Evolutionary conservation across 306 rosid species (phyloP), one percentile per base, ranked within the genome.

Genomic region (Quercus rubra): DNA sequence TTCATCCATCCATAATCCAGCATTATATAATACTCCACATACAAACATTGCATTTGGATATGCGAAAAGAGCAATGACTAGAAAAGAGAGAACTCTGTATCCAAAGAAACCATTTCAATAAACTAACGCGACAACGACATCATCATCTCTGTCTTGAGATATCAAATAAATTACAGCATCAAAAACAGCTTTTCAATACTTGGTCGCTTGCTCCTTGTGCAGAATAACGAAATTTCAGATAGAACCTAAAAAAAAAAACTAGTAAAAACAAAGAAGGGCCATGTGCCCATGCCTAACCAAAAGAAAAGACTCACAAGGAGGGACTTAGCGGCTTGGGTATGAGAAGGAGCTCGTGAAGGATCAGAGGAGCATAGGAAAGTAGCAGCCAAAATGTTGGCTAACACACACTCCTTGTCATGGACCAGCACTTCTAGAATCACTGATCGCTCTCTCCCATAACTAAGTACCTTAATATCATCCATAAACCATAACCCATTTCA

Each of bases 371-470:
- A 61, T 71, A 91, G 87, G 71, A 68, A 88, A 80, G 81, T 84
- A 11, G 93, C 94, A 52, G 87, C 96, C 78, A 90, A 88, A 43
- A 89, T 82, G 86, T 92, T 95, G 3, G 99, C 99, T 77, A 95
- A 85, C 31, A 92, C 94, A 75, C 98, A 95, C 61, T 84, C 74
- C 41, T 80, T 81, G 71, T 95, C 99, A 79, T 88, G 91, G 0
- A 27, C 78, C 6, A 83, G 79, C 12, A 97, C 97, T 70, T 91
- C 88, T 51, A 95, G 79, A 79, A 95, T 91, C 90, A 95, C 97
- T 55, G 83, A 84, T 84, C 91, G 87, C 70, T 74, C n/a, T 86
- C 97, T 90, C 35, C 99, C 98, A 79, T 90, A 85, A 70, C 75
- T 79, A 54, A 95, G 87, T 13, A 88, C 90, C 99, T 95, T 78